These are phyloP conservation scores for Nicotiana attenuata DNA, from an alignment of 257 asterid genomes.

Conservation along the genomic window DNA sequence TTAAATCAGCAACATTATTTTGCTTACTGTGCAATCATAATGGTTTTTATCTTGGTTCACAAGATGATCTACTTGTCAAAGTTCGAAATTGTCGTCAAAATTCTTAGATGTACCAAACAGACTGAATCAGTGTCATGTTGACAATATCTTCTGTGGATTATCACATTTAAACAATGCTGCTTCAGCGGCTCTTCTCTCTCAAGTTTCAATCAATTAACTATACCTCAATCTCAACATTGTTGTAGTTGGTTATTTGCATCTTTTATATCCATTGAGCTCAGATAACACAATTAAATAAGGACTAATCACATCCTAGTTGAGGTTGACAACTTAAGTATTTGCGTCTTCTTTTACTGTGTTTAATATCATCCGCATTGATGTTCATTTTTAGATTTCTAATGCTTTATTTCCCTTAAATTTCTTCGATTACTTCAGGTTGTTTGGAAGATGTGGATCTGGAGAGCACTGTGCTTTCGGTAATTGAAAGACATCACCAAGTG, in stretches of 20 bases:
- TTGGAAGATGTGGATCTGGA: slow-evolving; percentile 28
- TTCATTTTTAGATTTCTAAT: background rate
- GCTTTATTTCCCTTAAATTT: background rate
- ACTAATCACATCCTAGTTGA: background rate
- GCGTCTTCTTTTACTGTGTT: background rate
- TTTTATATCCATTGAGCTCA: background rate
- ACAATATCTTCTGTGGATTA: background rate
- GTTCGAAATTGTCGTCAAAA: background rate
- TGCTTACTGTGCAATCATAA: background rate
- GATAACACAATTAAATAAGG: background rate
- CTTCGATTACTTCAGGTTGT: slow-evolving; percentile 18
- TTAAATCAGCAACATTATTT: background rate
- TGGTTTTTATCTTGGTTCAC: background rate
- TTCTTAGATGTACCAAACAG: background rate
- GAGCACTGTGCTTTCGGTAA: slow-evolving; percentile 16
- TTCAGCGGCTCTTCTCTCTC: background rate
- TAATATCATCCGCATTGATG: background rate
- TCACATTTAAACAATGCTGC: background rate
- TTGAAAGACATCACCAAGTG: slow-evolving; percentile 15
- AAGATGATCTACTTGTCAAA: background rate
- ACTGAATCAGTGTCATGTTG: background rate
- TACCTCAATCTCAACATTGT: background rate
- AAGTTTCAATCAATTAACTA: background rate
- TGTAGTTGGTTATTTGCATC: background rate
- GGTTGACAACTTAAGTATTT: background rate